Evolutionary conservation across 768 basidiomycete genomes (phyloP).

Genomic region (Leucosporidium scottii): DNA sequence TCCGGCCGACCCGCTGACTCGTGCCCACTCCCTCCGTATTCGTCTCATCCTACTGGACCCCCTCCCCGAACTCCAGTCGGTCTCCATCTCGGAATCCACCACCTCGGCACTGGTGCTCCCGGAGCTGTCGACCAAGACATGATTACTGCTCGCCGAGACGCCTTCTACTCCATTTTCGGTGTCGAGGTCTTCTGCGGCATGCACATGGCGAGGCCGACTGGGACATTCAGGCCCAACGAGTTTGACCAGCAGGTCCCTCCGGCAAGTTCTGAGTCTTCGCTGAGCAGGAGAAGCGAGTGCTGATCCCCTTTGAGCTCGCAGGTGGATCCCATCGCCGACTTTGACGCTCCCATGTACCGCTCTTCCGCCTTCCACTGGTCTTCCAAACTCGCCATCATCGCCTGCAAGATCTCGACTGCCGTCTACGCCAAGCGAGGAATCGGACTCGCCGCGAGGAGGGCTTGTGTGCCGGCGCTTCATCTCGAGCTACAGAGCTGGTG

Average conservation of each 20-base stretch:
- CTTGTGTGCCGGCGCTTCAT: constrained; percentile 20
- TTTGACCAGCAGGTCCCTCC: too few relatives aligned
- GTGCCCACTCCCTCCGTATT: too few relatives aligned
- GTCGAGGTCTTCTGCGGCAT: background rate
- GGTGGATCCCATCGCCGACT: too few relatives aligned
- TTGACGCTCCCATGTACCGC: constrained; percentile 2
- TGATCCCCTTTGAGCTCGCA: too few relatives aligned
- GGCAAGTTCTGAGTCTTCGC: too few relatives aligned
- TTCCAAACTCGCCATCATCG: constrained; percentile 11
- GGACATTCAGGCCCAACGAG: too few relatives aligned
- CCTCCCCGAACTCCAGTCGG: too few relatives aligned
- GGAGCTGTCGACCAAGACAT: background rate
- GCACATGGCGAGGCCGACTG: background rate
- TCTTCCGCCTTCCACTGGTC: constrained; percentile 22
- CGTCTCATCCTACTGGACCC: too few relatives aligned
- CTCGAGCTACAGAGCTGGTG: constrained; percentile 20
- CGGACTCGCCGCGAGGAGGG: constrained; percentile 5
- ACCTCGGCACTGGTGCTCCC: background rate
- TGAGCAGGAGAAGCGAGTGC: too few relatives aligned
- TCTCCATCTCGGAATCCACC: constrained; percentile 3
- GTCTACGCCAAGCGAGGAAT: constrained; percentile 19
- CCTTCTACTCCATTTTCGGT: background rate
- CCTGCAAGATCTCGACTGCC: constrained; percentile 7
- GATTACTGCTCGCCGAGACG: background rate
- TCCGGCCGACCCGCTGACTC: too few relatives aligned